Evolutionary conservation across 495 filamentous ascomycete species (phyloP), one percentile per base, ranked within the genome.

Genomic region (Stereocaulon alpinum): DNA sequence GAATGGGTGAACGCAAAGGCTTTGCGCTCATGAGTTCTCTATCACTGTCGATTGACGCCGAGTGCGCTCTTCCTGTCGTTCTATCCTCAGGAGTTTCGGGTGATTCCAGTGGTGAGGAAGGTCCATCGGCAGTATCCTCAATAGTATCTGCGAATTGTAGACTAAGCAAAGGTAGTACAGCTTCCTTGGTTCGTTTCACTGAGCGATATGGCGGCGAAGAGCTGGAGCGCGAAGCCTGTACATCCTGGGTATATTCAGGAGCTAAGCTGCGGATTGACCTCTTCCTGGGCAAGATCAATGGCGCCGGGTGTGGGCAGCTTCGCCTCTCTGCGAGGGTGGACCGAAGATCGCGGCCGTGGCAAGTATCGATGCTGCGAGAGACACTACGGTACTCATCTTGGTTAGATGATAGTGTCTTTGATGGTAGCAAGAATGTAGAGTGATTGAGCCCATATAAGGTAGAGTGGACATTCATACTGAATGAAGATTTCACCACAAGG

Each of bases 101-200:
- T 9, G 18, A 20, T 20, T 58, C 18, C 37, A 58, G 42, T 7
- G 40, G 37, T 40, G 55, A 20, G 22, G 11, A 20, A 14, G 30
- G 12, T 30, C 11, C 6, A 24, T n/a, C 30, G 9, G 29, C n/a
- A 17, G n/a, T 27, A 18, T 18, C 22, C 11, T 40, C 29, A 40
- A n/a, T 37, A 27, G 20, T 27, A 37, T n/a, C 37, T 47, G 17
- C 43, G n/a, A 15, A 6, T n/a, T 40, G 42, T 22, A 30, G 44
- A 30, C 1, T 10, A 6, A 42, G 15, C 24, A 24, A 30, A 27
- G 44, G 12, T 48, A 30, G 32, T 6, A 3, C 17, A 6, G 20
- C 40, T 2, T 47, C 43, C 48, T 48, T 58, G 27, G 37, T 40
- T 1, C 55, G 44, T 49, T 58, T 58, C 55, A 42, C 43, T 6